Conservation (phyloP, 2,329 filamentous ascomycete species). For the Leptodontidium sp. region DNA sequence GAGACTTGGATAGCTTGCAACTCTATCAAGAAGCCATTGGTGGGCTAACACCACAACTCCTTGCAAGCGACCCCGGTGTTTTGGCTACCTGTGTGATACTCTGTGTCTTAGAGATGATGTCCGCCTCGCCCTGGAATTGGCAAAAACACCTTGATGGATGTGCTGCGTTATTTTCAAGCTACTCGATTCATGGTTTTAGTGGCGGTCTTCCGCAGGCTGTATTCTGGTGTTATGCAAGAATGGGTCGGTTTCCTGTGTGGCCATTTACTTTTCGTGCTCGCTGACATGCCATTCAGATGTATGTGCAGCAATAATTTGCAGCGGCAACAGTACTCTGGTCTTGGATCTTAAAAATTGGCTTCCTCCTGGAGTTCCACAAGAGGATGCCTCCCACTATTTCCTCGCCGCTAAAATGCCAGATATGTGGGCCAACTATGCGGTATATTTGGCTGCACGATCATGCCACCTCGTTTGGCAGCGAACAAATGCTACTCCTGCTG, state of each 20-base stretch:
- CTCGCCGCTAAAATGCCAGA: constrained; percentile 49
- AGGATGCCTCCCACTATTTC: constrained; percentile 36
- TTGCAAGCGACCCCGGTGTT: constrained; percentile 54
- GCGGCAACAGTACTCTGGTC: constrained; percentile 56
- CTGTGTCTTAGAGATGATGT: constrained; percentile 58
- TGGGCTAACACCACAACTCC: constrained; percentile 52
- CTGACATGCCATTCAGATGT: constrained; percentile 38
- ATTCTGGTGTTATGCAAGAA: constrained; percentile 66
- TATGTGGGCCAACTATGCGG: constrained; percentile 66
- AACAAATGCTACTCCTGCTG: constrained; percentile 46
- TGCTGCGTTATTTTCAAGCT: constrained; percentile 59
- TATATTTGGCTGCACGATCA: constrained; percentile 62
- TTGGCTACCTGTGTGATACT: constrained; percentile 57
- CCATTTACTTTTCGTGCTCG: no score
- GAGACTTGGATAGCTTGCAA: constrained; percentile 58
- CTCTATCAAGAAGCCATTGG: constrained; percentile 62
- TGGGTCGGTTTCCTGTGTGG: constrained; percentile 45
- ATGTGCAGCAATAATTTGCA: constrained; percentile 61
- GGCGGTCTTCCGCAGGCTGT: constrained; percentile 58
- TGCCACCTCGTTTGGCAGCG: constrained; percentile 59
- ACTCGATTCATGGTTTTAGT: constrained; percentile 59
- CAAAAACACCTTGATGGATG: constrained; percentile 63
- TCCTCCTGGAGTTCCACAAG: constrained; percentile 42
- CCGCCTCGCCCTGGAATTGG: constrained; percentile 59
- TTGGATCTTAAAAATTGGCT: constrained; percentile 60